Evolutionary conservation across 768 basidiomycete genomes (phyloP), one percentile per base, ranked within the genome.

Genomic region (Clathrus columnatus): DNA sequence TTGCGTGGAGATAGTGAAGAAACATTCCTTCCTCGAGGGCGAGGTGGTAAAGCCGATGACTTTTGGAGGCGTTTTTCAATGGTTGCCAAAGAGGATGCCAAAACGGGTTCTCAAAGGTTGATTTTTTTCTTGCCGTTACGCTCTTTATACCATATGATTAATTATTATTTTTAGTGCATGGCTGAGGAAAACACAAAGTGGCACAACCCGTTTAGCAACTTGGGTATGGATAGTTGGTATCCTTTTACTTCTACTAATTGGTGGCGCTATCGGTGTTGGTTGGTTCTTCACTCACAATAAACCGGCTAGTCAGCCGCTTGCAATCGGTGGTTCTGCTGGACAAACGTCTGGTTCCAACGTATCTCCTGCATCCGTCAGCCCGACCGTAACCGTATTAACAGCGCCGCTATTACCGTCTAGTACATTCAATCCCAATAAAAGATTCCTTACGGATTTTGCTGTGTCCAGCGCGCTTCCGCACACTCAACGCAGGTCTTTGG

Each of bases 21-120:
- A 42, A 79, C 81, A 1, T 64, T 86, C 2, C 66, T 90, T 7
- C 83, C 86, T 1, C 73, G 73, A 41, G 77, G 85, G 45, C 36
- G 17, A 18, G 85, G 87, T 2, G 81, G 87, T 65, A 80, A 76
- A 48, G 86, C 87, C 0, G 87, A 91, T 62, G 85, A 90, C 62
- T 91, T 91, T 69, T 91, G 89, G 89, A 75, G 85, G 57, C 75
- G 89, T 36, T 91, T 91, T 69, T 87, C 84, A 58, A 88, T 90
- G 74, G 82, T 91, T 59, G 87, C 81, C 7, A 86, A 81, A 64
- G 81, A 83, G 57, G 82, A 85, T 61, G 72, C 70, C 55, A 63
- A 62, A 54, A 75, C 72, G 58, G 65, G 8, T 63, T 74, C 63
- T 81, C 80, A 61, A 74, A 76, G 67, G 69, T 72, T 70, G 76